A percentile compares a stretch with the other conserved stretches of the same genome.
Conservation (phyloP, 345 rosid genomes). For the Erysimum cheiranthoides region DNA sequence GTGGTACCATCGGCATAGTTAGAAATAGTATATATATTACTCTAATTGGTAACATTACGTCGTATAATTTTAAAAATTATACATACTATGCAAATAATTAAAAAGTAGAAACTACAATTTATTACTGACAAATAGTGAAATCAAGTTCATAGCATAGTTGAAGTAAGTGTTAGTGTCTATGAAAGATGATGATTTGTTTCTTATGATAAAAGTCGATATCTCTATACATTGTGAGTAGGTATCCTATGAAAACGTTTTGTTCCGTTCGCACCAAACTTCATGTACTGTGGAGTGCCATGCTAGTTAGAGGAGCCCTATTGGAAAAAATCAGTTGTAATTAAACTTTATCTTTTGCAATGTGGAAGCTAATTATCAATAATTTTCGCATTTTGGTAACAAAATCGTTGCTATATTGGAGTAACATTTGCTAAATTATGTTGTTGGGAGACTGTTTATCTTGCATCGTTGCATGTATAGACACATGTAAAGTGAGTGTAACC, state of each 20-base stretch:
- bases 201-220: too few species aligned
- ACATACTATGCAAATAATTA: too few species aligned
- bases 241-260: not conserved
- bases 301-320: not conserved
- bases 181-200: not conserved
- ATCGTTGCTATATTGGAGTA: not conserved
- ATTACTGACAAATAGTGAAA: too few species aligned
- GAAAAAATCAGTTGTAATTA: not conserved
- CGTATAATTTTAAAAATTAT: too few species aligned
- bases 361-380: not conserved
- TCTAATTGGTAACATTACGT: not conserved
- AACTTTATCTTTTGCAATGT: too few species aligned
- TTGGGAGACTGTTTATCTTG: not conserved
- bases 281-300: not conserved
- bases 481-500: constrained; percentile 19
- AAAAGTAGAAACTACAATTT: too few species aligned
- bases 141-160: too few species aligned
- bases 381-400: not conserved
- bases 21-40: not conserved
- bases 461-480: not conserved
- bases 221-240: too few species aligned
- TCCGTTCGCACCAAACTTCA: not conserved
- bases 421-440: not conserved
- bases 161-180: too few species aligned
- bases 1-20: too few species aligned